Base-by-base conservation (phyloP, 306 rosid genomes). In the Pueraria montana region DNA sequence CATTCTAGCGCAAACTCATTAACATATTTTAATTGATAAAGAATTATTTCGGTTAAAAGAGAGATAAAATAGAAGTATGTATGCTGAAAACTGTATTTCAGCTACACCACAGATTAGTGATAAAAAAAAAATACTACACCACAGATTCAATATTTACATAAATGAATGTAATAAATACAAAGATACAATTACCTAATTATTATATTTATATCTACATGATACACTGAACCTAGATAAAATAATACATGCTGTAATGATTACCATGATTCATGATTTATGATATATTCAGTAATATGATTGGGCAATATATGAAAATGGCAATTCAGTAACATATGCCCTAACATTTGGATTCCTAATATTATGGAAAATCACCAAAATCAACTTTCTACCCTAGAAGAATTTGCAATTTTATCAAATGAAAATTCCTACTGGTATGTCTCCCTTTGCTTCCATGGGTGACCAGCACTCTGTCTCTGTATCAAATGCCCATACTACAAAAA, bases 391-490 rank as follows among this genome's bases (percentile, higher is more conserved):
- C 7, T 13, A 68, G 17, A 78, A 34, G 21, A 30, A 43, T 23
- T 80, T 68, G 11, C 43, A 74, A 21, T 58, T 73, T 65, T 26
- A 4, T 63, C 74, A 79, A 49, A 72, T n/a, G 69, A 80, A 38
- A 40, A 58, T 72, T 55, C 72, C 27, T 92, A 96, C 99, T 84
- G 98, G 97, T 77, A 91, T 71, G 78, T 94, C 93, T 72, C 99
- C 98, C 86, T 96, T 96, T 83, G 98, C 91, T 87, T 96, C 99
- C 90, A 96, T 70, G 74, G 84, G 91, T 2, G 98, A 94, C 99
- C 99, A 96, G 84, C 97, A 94, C 87, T 92, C 98, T 11, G 97
- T 83, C 87, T 92, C 98, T 17, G 91, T 90, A 85, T 96, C 98
- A 84, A 96, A 94, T 11, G 96, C 94, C 98, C 98, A 96, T 64